Evolutionary conservation across 1,284 basidiomycete genomes (phyloP).

Genomic region (Meira nashicola): DNA sequence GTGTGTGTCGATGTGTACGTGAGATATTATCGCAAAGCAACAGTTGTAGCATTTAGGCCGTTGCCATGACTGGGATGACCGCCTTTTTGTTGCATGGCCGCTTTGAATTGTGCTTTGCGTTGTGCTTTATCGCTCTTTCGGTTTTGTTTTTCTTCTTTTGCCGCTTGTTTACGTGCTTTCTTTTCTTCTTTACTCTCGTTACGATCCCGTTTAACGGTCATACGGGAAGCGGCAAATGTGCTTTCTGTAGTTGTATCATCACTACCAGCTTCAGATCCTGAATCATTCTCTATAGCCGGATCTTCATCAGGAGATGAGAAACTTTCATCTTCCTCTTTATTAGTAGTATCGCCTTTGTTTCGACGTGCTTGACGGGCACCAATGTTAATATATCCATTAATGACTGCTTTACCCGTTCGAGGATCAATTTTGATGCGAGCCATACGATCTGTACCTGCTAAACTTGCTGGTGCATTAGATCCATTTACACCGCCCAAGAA

Average conservation of each 20-base stretch:
- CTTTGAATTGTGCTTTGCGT: conserved; percentile 2
- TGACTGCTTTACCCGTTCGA: conserved; percentile 41
- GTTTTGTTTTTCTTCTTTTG: conserved; percentile 61
- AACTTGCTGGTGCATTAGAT: neutral
- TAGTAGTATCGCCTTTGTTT: conserved; percentile 14
- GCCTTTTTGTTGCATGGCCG: neutral
- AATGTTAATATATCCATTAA: conserved; percentile 36
- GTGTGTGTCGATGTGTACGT: no score
- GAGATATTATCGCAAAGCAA: no score
- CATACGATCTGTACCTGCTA: conserved; percentile 21
- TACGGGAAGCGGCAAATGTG: conserved; percentile 4
- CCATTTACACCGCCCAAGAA: conserved; percentile 15
- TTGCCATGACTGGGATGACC: no score
- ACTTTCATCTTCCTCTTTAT: conserved; percentile 15
- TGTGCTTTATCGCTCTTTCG: neutral
- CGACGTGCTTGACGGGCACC: conserved; percentile 9
- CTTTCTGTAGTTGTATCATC: conserved; percentile 13
- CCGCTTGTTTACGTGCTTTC: conserved; percentile 77
- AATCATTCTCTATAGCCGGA: conserved; percentile 3
- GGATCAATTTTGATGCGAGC: conserved; percentile 44
- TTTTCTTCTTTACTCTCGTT: conserved; percentile 78
- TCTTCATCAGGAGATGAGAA: conserved; percentile 11
- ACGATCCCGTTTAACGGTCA: conserved; percentile 23
- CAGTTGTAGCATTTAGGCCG: no score
- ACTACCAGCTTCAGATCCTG: conserved; percentile 18